Conservation (phyloP, 371 early-diverging fungal genomes). For the Saksenaea vasiformis region DNA sequence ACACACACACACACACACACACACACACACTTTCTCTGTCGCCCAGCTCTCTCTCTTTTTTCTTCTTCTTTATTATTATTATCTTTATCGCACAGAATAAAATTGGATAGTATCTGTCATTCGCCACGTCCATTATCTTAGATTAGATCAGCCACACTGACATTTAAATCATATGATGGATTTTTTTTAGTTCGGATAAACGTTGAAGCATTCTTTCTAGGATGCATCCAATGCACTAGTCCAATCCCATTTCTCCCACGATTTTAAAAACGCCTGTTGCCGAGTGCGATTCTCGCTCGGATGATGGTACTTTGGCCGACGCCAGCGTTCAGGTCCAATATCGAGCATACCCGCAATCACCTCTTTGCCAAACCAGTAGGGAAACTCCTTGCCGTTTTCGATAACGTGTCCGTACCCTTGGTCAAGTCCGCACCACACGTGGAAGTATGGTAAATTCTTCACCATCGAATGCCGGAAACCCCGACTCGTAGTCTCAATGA, state of each 20-base stretch:
- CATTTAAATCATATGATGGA: background rate
- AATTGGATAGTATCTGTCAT: background rate
- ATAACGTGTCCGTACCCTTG: conserved; percentile 95
- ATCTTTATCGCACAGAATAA: background rate
- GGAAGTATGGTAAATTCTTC: conserved; percentile 88
- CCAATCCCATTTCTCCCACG: conserved; percentile 87
- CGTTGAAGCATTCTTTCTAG: background rate
- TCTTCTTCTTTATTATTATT: background rate
- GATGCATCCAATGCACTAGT: conserved; percentile 55
- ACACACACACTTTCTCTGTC: background rate
- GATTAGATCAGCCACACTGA: background rate
- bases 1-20: background rate
- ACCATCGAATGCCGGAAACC: conserved; percentile 77
- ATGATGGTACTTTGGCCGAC: conserved; percentile 66
- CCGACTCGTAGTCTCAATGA: conserved; percentile 79
- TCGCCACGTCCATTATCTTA: background rate
- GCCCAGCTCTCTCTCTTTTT: background rate
- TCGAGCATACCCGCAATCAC: conserved; percentile 82
- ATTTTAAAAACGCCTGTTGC: conserved; percentile 64
- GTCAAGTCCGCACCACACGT: conserved; percentile 92
- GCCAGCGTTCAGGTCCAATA: conserved; percentile 73
- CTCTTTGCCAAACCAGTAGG: conserved; percentile 85
- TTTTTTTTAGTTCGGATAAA: background rate
- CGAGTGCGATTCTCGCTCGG: conserved; percentile 59
- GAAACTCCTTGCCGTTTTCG: conserved; percentile 80